A percentile compares a stretch with the other conserved stretches of the same genome.
These are phyloP conservation scores for Pseudomassariella vexata DNA, from an alignment of 2,329 filamentous ascomycete genomes.

Conservation along the genomic window DNA sequence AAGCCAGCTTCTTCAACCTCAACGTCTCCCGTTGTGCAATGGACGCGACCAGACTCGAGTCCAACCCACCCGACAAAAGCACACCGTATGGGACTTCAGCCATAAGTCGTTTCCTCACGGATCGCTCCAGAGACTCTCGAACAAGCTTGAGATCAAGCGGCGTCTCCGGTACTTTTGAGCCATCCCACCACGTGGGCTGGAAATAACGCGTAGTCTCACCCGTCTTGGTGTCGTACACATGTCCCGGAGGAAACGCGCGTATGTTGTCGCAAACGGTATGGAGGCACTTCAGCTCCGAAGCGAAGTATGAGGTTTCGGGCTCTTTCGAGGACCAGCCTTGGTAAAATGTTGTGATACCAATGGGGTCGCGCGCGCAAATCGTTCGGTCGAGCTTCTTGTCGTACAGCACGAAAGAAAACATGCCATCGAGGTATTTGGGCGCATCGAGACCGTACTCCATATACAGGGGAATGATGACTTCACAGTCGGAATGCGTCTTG, in stretches of 20 bases:
- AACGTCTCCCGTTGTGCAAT: conserved; percentile 93
- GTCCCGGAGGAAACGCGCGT: conserved; percentile 87
- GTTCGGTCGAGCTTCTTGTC: conserved; percentile 92
- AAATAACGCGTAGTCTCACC: conserved; percentile 82
- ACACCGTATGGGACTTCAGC: conserved; percentile 98
- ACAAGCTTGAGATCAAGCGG: conserved; percentile 81
- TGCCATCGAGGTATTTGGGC: conserved; percentile 91
- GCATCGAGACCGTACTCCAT: conserved; percentile 87
- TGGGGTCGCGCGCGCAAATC: conserved; percentile 90
- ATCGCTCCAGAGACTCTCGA: conserved; percentile 76
- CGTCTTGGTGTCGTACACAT: conserved; percentile 93
- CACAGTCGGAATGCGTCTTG: conserved; percentile 98
- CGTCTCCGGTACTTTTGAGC: conserved; percentile 66
- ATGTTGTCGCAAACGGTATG: conserved; percentile 94
- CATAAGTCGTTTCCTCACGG: conserved; percentile 96
- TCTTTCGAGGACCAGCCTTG: conserved; percentile 84
- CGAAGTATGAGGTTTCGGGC: conserved; percentile 85
- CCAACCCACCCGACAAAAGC: conserved; percentile 86
- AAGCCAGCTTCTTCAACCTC: conserved; percentile 62
- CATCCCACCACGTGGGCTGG: conserved; percentile 88
- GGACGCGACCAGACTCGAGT: conserved; percentile 90
- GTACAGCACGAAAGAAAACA: conserved; percentile 99
- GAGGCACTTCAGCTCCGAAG: conserved; percentile 92
- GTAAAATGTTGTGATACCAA: conserved; percentile 96
- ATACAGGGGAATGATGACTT: conserved; percentile 98